A percentile compares a stretch with the other conserved stretches of the same genome.
These are phyloP conservation scores for Kwoniella sp. DNA, from an alignment of 768 basidiomycete species.

Conservation along the genomic window DNA sequence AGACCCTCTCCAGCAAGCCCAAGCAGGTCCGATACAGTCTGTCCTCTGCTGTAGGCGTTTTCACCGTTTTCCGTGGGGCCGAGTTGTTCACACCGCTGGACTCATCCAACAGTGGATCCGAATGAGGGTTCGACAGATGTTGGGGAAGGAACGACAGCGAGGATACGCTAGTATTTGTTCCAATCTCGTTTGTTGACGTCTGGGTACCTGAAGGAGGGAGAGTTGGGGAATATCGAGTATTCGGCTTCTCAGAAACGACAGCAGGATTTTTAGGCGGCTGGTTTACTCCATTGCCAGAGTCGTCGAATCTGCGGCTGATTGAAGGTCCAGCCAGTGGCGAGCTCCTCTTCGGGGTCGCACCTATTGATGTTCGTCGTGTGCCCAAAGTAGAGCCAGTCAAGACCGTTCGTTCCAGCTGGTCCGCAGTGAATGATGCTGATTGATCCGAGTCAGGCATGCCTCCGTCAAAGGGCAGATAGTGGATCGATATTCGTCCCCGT, in stretches of 20 bases:
- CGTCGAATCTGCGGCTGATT: not conserved
- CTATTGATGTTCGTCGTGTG: not conserved
- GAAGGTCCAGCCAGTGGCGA: slow-evolving; percentile 30
- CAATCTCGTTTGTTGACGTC: not conserved
- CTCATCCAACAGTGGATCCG: too few relatives aligned
- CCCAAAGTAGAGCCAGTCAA: not conserved
- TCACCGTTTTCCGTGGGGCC: slow-evolving; percentile 42
- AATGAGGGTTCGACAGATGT: not conserved
- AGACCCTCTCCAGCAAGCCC: slow-evolving; percentile 75
- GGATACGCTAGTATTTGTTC: not conserved
- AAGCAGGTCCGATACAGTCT: slow-evolving; percentile 79
- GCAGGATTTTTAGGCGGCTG: too few relatives aligned
- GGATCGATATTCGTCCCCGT: slow-evolving; percentile 29
- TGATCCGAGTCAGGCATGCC: not conserved
- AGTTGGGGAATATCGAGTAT: not conserved
- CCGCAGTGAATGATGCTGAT: not conserved
- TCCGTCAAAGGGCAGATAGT: slow-evolving; percentile 30
- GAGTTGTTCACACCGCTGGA: too few relatives aligned
- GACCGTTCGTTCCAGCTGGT: not conserved
- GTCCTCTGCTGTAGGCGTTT: slow-evolving; percentile 60
- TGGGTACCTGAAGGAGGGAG: not conserved
- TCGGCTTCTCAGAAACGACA: too few relatives aligned
- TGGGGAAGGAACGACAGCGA: not conserved
- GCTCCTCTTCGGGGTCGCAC: slow-evolving; percentile 16
- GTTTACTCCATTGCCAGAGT: not conserved